A percentile compares a stretch with the other conserved stretches of the same genome.
These are phyloP conservation scores for Aspergillus mulundensis DNA, from an alignment of 495 filamentous ascomycete species.

Conservation along the genomic window DNA sequence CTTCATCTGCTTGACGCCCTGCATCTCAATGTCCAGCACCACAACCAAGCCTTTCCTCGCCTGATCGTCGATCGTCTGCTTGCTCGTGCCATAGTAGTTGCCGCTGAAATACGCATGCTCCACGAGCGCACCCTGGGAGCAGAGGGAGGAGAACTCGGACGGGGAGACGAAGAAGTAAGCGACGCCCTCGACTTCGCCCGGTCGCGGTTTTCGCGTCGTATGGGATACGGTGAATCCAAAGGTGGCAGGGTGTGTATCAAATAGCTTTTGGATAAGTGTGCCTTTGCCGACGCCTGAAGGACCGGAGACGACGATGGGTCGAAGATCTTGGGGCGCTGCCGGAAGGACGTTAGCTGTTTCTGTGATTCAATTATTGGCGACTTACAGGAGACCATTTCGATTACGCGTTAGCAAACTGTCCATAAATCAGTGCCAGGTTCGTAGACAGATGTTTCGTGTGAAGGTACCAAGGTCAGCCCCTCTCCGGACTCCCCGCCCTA, in stretches of 20 bases:
- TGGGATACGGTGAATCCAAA: constrained; percentile 76
- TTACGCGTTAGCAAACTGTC: too few relatives aligned
- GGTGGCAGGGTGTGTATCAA: constrained; percentile 57
- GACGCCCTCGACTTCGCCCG: constrained; percentile 64
- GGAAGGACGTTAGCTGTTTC: too few relatives aligned
- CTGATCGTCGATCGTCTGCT: constrained; percentile 67
- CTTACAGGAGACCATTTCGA: too few relatives aligned
- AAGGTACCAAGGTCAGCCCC: too few relatives aligned
- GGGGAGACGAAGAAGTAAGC: constrained; percentile 73
- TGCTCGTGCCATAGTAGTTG: constrained; percentile 77
- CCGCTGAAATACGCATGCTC: constrained; percentile 75
- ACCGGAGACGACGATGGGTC: constrained; percentile 77
- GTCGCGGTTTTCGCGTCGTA: constrained; percentile 62
- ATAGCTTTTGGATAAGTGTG: constrained; percentile 69
- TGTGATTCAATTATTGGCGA: too few relatives aligned
- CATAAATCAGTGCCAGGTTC: too few relatives aligned
- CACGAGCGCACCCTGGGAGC: constrained; percentile 64
- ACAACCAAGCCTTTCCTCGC: constrained; percentile 49
- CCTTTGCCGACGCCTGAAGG: constrained; percentile 81
- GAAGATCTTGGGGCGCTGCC: constrained; percentile 20
- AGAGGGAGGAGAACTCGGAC: constrained; percentile 59
- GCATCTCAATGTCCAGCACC: constrained; percentile 73
- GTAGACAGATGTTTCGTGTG: too few relatives aligned
- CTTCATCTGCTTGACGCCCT: constrained; percentile 86
- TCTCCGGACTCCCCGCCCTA: too few relatives aligned